A percentile compares a stretch with the other conserved stretches of the same genome.
Evolutionary conservation across 441 rosid species (phyloP).

Genomic region (Erodium chrysanthum): DNA sequence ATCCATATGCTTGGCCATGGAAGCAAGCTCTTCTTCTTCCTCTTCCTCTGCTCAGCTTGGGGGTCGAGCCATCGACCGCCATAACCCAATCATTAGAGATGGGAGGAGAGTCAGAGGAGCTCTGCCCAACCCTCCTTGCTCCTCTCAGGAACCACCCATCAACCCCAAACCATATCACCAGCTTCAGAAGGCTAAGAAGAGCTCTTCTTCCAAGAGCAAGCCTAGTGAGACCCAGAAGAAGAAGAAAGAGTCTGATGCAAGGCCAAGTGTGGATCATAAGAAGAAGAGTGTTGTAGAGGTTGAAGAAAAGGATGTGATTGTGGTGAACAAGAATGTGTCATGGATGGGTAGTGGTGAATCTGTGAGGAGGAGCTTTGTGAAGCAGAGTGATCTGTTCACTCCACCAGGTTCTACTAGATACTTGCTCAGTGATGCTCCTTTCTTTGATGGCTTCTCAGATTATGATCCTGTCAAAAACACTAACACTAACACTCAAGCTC

Average conservation of each 20-base stretch:
- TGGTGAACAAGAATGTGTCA: slow-evolving; percentile 7
- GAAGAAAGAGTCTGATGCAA: neutral
- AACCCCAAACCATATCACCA: slow-evolving; percentile 30
- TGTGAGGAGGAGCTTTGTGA: slow-evolving; percentile 22
- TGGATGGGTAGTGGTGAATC: no score
- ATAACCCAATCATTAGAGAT: slow-evolving; percentile 84
- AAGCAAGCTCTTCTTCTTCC: slow-evolving; percentile 24
- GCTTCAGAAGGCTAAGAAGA: slow-evolving; percentile 15
- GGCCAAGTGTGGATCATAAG: slow-evolving; percentile 25
- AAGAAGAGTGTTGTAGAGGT: neutral
- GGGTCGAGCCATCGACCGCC: slow-evolving; percentile 76
- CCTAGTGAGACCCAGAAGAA: neutral
- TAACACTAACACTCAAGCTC: slow-evolving; percentile 10
- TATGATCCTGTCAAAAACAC: slow-evolving; percentile 34
- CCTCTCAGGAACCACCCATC: slow-evolving; percentile 41
- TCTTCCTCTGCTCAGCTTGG: slow-evolving; percentile 43
- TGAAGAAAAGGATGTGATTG: no score
- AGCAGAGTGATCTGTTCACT: slow-evolving; percentile 31
- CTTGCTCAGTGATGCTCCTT: slow-evolving; percentile 37
- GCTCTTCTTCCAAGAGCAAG: slow-evolving; percentile 16
- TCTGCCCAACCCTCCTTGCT: slow-evolving; percentile 40
- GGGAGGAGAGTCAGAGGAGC: slow-evolving; percentile 31
- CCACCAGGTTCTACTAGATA: slow-evolving; percentile 73
- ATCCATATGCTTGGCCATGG: slow-evolving; percentile 39
- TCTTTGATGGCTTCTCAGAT: slow-evolving; percentile 41